Percentiles rank a stretch among this genome's conserved stretches.
These are phyloP conservation scores for Penicillium flavigenum DNA, from an alignment of 495 filamentous ascomycete species.

Conservation along the genomic window DNA sequence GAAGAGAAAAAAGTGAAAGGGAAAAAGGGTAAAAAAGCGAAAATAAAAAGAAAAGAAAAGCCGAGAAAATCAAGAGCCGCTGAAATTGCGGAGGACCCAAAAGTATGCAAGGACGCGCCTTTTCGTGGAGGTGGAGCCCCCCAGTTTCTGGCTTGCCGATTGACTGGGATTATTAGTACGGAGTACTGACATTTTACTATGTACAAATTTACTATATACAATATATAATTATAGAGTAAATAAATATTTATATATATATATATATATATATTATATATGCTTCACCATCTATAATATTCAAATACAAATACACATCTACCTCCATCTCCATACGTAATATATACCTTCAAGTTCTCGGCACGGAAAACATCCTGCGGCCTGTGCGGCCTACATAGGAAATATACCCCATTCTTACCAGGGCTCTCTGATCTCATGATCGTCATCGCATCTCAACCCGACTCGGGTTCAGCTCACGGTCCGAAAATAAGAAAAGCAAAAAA, in stretches of 20 bases:
- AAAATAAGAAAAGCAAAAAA: slow-evolving; percentile 2
- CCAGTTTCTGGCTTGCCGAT: slow-evolving; percentile 22
- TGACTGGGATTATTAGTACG: too few relatives aligned
- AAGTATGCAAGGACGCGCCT: slow-evolving; percentile 30
- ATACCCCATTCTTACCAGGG: background rate
- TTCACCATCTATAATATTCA: too few relatives aligned
- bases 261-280: too few relatives aligned
- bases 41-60: slow-evolving; percentile 13
- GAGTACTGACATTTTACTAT: too few relatives aligned
- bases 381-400: slow-evolving; percentile 10
- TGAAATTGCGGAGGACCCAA: slow-evolving; percentile 29
- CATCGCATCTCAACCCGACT: slow-evolving; percentile 13
- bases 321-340: background rate
- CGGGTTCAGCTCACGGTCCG: slow-evolving; percentile 13
- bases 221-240: background rate
- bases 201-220: background rate
- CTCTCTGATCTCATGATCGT: slow-evolving; percentile 23
- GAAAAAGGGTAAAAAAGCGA: background rate
- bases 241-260: background rate
- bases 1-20: slow-evolving; percentile 7
- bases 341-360: background rate
- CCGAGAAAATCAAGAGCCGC: slow-evolving; percentile 22
- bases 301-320: too few relatives aligned
- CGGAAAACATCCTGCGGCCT: slow-evolving; percentile 3
- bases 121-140: slow-evolving; percentile 29